phyloP scores from a whole-genome alignment of 345 rosid species.

The Populus davidiana region DNA sequence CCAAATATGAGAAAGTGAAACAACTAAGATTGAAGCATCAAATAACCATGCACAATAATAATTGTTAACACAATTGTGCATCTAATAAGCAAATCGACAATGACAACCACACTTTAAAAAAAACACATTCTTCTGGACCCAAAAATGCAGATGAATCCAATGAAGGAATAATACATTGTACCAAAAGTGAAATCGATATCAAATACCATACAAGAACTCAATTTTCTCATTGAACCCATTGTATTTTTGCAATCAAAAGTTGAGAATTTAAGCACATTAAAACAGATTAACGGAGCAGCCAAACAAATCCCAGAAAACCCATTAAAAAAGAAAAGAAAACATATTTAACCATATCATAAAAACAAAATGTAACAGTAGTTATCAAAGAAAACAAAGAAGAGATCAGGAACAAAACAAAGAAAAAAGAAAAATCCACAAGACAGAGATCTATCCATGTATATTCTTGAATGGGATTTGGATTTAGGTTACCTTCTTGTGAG shows the following conservation, averaged over 20 bases:
- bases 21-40: neutral
- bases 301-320: constrained; percentile 5
- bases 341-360: neutral
- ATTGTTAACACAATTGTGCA: neutral
- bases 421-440: neutral
- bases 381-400: neutral
- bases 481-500: constrained; percentile 62
- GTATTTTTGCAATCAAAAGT: neutral
- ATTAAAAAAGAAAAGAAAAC: neutral
- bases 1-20: neutral
- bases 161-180: neutral
- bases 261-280: neutral
- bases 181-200: neutral
- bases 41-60: neutral
- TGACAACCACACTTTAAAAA: neutral
- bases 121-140: neutral
- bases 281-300: neutral
- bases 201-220: neutral
- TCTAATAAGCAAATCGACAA: neutral
- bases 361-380: neutral
- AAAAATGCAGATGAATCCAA: neutral
- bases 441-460: neutral
- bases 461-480: neutral
- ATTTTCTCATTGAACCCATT: neutral
- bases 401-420: neutral